Evolutionary conservation across 1,284 basidiomycete genomes (phyloP).

Genomic region (Vanrija humicola): DNA sequence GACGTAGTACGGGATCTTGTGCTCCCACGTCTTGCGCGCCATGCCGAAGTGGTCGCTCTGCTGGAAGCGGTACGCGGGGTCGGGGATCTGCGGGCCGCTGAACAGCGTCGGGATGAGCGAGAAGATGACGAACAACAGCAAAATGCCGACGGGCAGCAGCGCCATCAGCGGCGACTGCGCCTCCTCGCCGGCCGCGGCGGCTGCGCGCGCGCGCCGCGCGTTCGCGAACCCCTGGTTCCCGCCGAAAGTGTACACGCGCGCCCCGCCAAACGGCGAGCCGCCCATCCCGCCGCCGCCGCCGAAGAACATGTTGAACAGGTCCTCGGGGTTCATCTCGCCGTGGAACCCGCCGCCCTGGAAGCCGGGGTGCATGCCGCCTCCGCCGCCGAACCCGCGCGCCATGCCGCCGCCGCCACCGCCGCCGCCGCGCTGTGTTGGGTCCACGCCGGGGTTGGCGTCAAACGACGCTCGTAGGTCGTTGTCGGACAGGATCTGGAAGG

Average conservation of each 20-base stretch:
- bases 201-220: constrained; percentile 11
- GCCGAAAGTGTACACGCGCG: constrained; percentile 52
- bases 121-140: constrained; percentile 79
- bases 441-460: constrained; percentile 75
- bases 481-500: constrained; percentile 92
- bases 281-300: constrained; percentile 62
- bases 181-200: constrained; percentile 31
- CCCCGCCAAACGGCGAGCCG: constrained; percentile 56
- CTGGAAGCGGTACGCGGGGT: constrained; percentile 75
- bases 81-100: constrained; percentile 61
- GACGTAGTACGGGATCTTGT: constrained; percentile 80
- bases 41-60: constrained; percentile 56
- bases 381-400: constrained; percentile 45
- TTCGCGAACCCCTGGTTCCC: constrained; percentile 44
- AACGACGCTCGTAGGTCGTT: constrained; percentile 84
- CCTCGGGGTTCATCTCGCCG: constrained; percentile 88
- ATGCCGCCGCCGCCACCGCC: constrained; percentile 57
- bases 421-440: constrained; percentile 80
- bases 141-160: constrained; percentile 76
- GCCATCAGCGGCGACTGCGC: constrained; percentile 70
- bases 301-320: constrained; percentile 99
- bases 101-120: constrained; percentile 75
- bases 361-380: constrained; percentile 37
- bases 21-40: constrained; percentile 62
- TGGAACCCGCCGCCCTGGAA: constrained; percentile 61